A percentile compares a stretch with the other conserved stretches of the same genome.
phyloP scores from a whole-genome alignment of 495 filamentous ascomycete genomes.

The Lasiosphaeria ovina region DNA sequence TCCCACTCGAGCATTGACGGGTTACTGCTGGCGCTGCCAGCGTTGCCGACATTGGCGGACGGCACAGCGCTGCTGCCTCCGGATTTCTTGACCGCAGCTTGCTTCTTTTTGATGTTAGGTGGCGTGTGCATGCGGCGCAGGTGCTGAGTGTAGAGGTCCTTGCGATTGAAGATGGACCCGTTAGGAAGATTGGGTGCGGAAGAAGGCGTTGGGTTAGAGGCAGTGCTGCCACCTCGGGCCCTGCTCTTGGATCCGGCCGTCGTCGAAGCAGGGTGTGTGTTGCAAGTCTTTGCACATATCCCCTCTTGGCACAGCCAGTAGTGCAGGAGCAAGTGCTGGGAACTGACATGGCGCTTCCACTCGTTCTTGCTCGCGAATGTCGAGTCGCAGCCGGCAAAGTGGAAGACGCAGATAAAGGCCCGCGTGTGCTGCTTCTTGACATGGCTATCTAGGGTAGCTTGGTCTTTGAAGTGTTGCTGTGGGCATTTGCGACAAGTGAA shows the following conservation, averaged over 20 bases:
- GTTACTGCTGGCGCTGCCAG: constrained; percentile 9
- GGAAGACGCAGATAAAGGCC: constrained; percentile 77
- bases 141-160: constrained; percentile 90
- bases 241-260: background rate
- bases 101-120: constrained; percentile 37
- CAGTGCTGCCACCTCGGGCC: background rate
- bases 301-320: constrained; percentile 80
- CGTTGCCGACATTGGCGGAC: background rate
- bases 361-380: constrained; percentile 86
- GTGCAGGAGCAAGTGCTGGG: constrained; percentile 74
- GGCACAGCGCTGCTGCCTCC: constrained; percentile 25
- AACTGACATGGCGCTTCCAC: constrained; percentile 85
- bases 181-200: constrained; percentile 20
- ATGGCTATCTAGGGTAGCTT: constrained; percentile 44
- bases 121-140: constrained; percentile 80
- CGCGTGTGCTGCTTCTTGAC: constrained; percentile 55
- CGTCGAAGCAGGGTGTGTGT: constrained; percentile 17
- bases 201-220: background rate
- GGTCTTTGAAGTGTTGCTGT: constrained; percentile 39
- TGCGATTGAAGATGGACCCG: constrained; percentile 81
- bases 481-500: constrained; percentile 21
- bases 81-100: constrained; percentile 8
- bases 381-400: constrained; percentile 69
- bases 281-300: constrained; percentile 49
- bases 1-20: constrained; percentile 34